Evolutionary conservation across 2,329 filamentous ascomycete genomes (phyloP), one percentile per base, ranked within the genome.

Genomic region (Sporothrix brunneoviolacea): DNA sequence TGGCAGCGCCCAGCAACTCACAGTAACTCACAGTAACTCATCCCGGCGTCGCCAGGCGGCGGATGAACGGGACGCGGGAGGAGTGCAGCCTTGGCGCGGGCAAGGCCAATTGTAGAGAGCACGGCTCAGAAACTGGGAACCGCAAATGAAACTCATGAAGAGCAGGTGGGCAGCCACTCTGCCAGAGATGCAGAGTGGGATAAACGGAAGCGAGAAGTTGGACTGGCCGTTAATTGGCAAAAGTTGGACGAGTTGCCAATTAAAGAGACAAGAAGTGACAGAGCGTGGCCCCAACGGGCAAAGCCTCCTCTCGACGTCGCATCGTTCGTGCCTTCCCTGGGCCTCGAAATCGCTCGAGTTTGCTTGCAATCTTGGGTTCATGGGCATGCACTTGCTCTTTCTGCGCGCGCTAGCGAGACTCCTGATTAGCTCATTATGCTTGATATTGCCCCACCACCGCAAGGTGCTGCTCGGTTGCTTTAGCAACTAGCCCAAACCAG

Each of bases 401-500:
- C 43, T 33, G 30, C 43, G 10, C 28, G 9, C 16, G 35, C 44
- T 39, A 33, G 42, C 36, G 24, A 39, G 33, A 27, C 35, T 51
- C 41, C 16, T 51, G 37, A 42, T 46, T 51, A 45, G 41, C 36
- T 28, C 16, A 35, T 45, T 33, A 47, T 42, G 50, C 50, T 48
- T 51, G 43, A 37, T 30, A 8, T 15, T 16, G 42, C 24, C 43
- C 42, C 43, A 30, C 37, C 21, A 28, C 30, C 50, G 19, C 38
- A 48, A 18, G 15, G 15, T 24, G 19, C 36, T 32, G 43, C 33
- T 40, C 43, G 38, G 54, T 56, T 56, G 54, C 54, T 56, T 54
- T 22, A 52, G 54, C 51, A 56, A 56, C 54, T 56, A 48, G 41
- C 48, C 48, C n/a, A 28, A 27, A 51, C 21, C 4, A 42, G 47